Percentiles rank a stretch among this genome's conserved stretches.
phyloP scores from a whole-genome alignment of 108 stramenopile genomes.

The Chaetoceros muelleri region DNA sequence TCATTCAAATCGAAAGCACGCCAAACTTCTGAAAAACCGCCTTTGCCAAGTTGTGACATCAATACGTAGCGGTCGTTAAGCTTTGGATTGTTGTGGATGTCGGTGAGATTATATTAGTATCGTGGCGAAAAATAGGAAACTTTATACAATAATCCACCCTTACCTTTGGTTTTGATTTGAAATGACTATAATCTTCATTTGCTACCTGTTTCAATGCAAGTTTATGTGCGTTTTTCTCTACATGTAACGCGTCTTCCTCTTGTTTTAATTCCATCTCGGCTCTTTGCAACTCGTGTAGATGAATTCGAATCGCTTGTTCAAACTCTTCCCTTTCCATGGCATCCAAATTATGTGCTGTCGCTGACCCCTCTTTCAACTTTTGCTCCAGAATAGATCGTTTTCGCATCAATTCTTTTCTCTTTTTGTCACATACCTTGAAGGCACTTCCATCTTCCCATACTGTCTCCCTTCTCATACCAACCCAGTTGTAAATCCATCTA shows the following conservation, averaged over 20 bases:
- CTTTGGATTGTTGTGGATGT: slow-evolving; percentile 7
- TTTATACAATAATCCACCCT: too few relatives aligned
- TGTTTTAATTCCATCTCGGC: slow-evolving; percentile 44
- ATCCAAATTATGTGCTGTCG: not conserved
- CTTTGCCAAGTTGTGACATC: slow-evolving; percentile 85
- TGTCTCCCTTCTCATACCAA: slow-evolving; percentile 44
- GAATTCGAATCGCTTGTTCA: slow-evolving; percentile 43
- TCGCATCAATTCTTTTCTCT: slow-evolving; percentile 25
- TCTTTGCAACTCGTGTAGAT: slow-evolving; percentile 37
- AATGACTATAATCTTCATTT: slow-evolving; percentile 74
- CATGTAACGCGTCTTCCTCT: slow-evolving; percentile 53
- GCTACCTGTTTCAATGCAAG: slow-evolving; percentile 67
- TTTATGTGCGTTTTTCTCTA: slow-evolving; percentile 66
- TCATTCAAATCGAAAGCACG: slow-evolving; percentile 82
- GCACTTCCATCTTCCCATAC: slow-evolving; percentile 81
- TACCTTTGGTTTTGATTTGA: slow-evolving; percentile 55
- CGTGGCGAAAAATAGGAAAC: not conserved
- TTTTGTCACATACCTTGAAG: slow-evolving; percentile 27
- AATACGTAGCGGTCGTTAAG: slow-evolving; percentile 89
- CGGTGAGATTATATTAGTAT: not conserved
- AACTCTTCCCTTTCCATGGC: not conserved
- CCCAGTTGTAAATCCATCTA: slow-evolving; percentile 43
- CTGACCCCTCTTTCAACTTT: slow-evolving; percentile 12
- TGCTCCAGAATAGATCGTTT: slow-evolving; percentile 31
- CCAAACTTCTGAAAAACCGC: slow-evolving; percentile 99